phyloP scores from a whole-genome alignment of 2,329 filamentous ascomycete species.

The Beauveria sp. region DNA sequence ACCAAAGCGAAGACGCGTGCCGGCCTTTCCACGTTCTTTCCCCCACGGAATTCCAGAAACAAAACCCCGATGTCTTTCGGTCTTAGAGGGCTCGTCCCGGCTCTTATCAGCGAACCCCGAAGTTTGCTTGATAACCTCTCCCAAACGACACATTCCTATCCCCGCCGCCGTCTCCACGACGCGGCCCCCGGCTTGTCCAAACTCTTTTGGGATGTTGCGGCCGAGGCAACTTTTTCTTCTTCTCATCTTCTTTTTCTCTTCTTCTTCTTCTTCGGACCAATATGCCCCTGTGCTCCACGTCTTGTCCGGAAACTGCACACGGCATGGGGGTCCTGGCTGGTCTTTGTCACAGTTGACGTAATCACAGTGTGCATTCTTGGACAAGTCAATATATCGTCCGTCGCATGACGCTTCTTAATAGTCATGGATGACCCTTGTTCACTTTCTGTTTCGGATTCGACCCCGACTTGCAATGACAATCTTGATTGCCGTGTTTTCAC shows the following conservation, averaged over 20 bases:
- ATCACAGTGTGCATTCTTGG: too few relatives aligned
- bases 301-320: background rate
- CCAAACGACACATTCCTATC: background rate
- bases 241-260: background rate
- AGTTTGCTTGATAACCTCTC: too few relatives aligned
- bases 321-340: background rate
- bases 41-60: background rate
- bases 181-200: background rate
- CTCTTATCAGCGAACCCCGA: background rate
- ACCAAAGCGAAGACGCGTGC: background rate
- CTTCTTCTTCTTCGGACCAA: too few relatives aligned
- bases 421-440: too few relatives aligned
- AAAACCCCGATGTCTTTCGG: background rate
- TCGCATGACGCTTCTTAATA: too few relatives aligned
- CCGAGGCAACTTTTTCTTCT: background rate
- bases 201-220: background rate
- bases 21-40: background rate
- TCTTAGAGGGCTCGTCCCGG: background rate
- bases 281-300: background rate
- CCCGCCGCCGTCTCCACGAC: background rate
- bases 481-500: too few relatives aligned
- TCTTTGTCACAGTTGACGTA: background rate
- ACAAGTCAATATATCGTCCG: too few relatives aligned
- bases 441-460: too few relatives aligned
- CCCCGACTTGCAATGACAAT: too few relatives aligned